Evolutionary conservation across 108 stramenopile genomes (phyloP).

Genomic region (Mediolabrus comicus): DNA sequence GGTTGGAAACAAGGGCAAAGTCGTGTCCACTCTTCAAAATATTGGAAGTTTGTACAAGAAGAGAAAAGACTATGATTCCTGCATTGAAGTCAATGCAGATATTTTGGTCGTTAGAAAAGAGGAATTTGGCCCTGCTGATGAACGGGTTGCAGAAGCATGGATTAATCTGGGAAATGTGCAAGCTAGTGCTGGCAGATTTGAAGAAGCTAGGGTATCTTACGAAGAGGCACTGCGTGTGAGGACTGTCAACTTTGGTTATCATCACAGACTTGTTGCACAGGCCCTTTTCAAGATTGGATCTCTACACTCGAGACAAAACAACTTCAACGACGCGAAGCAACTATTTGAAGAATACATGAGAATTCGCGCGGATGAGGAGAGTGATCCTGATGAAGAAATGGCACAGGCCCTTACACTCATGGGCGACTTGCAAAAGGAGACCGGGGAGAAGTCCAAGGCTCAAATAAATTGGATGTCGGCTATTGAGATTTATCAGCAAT

Average conservation of each 20-base stretch:
- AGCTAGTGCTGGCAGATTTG: constrained; percentile 22
- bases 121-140: constrained; percentile 33
- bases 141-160: constrained; percentile 42
- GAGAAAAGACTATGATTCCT: constrained; percentile 43
- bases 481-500: constrained; percentile 33
- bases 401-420: constrained; percentile 40
- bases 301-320: constrained; percentile 25
- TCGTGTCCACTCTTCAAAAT: constrained; percentile 78
- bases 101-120: constrained; percentile 29
- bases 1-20: constrained; percentile 62
- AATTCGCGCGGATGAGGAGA: constrained; percentile 41
- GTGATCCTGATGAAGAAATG: constrained; percentile 47
- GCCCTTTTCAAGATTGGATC: constrained; percentile 39
- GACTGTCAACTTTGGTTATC: constrained; percentile 13
- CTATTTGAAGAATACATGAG: constrained; percentile 46
- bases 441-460: constrained; percentile 41
- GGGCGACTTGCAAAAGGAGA: constrained; percentile 39
- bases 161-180: constrained; percentile 34
- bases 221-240: constrained; percentile 43
- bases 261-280: constrained; percentile 30
- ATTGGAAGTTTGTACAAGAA: constrained; percentile 77
- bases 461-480: constrained; percentile 51
- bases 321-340: constrained; percentile 28
- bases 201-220: constrained; percentile 34
- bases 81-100: constrained; percentile 22